Base-by-base conservation (phyloP, 192 early-diverging fungal species). In the Rhizoclosmatium sp. region DNA sequence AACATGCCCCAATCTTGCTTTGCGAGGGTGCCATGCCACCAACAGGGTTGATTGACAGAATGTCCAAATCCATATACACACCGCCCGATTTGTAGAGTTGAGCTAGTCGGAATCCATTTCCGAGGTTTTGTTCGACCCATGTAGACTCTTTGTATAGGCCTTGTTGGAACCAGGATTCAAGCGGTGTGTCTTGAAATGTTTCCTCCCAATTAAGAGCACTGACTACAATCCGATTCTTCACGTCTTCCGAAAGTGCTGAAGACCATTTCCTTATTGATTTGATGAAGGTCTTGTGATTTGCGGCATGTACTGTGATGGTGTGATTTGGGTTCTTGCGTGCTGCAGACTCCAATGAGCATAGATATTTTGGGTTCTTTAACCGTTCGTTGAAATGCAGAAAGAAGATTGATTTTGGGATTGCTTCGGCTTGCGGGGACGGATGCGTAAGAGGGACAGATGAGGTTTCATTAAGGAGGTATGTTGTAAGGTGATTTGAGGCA, bases 1-100 rank as follows among this genome's bases (percentile, higher is more conserved):
- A 82, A n/a, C 19, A 44, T 47, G 40, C 49, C 45, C 3, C 42
- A 19, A 31, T 80, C 65, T 56, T 84, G 80, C 58, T 61, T 16
- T 2, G 72, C 80, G 56, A 82, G 48, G 1, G 56, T 66, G 72
- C 77, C 47, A 82, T 61, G 9, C n/a, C 60, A 40, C 56, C 60
- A 23, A 84, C 48, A 44, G 80, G 72, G 56, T 82, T 84, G 39
- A 82, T 16, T 10, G 54, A 62, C 75, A 84, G 78, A 58, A 84
- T 82, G 73, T 84, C 83, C 68, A 84, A 44, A 62, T 84, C 83
- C 44, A 84, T 7, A 69, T 84, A 84, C 14, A 80, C 76, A 4
- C 83, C 83, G 4, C 83, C 83, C 2, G 67, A 42, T 48, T 82
- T 67, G n/a, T 61, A 84, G 4, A 84, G 21, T 5, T 71, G 31